Evolutionary conservation across 306 rosid species (phyloP).

Genomic region (Corylus americana): DNA sequence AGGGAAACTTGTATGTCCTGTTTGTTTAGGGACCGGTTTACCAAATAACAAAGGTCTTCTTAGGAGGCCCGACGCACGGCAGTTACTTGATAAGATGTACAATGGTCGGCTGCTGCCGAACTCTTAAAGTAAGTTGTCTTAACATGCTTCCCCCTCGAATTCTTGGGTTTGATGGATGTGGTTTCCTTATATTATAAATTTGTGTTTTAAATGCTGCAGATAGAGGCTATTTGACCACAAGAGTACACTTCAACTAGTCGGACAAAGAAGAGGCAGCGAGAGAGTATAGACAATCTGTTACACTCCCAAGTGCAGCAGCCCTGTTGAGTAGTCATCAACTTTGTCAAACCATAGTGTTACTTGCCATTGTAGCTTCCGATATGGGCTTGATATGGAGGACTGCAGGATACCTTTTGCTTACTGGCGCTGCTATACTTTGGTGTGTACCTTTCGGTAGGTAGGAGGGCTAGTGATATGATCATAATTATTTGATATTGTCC

Average conservation of each 20-base stretch:
- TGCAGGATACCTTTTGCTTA: not conserved
- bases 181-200: not conserved
- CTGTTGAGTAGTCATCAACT: not conserved
- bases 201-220: not conserved
- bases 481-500: no score
- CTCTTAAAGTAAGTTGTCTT: conserved; percentile 41
- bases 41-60: conserved; percentile 93
- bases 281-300: not conserved
- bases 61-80: conserved; percentile 77
- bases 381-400: not conserved
- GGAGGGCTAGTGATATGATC: no score
- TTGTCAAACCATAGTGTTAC: not conserved
- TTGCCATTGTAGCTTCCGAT: not conserved
- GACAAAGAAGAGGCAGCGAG: not conserved
- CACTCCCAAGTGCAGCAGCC: conserved; percentile 6
- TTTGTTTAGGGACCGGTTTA: conserved; percentile 92
- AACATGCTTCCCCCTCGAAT: not conserved
- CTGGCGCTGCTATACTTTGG: not conserved
- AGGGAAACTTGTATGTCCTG: conserved; percentile 95
- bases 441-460: not conserved
- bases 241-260: not conserved
- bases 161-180: not conserved
- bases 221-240: conserved; percentile 3
- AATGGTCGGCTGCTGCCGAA: conserved; percentile 80
- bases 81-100: conserved; percentile 89